Percentiles rank a stretch among this genome's conserved stretches.
phyloP scores from a whole-genome alignment of 2,329 filamentous ascomycete genomes.

The Xylariaceae sp. region DNA sequence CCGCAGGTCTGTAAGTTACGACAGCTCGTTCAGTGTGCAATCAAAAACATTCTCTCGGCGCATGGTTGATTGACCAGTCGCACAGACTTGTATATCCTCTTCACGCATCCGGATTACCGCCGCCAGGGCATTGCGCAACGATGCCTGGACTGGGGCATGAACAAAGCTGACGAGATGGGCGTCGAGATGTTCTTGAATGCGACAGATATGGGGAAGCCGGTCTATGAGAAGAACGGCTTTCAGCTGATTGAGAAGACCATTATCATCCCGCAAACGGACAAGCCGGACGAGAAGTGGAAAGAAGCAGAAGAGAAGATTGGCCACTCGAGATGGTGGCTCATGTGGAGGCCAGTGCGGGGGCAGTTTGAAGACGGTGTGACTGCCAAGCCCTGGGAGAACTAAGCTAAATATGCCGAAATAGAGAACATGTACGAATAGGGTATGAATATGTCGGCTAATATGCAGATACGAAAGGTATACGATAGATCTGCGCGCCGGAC shows the following conservation, averaged over 20 bases:
- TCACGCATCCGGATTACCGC: slow-evolving; percentile 24
- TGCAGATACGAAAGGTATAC: too few species aligned
- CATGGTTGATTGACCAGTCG: neutral
- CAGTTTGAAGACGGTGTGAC: neutral
- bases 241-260: slow-evolving; percentile 23
- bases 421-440: too few species aligned
- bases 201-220: slow-evolving; percentile 18
- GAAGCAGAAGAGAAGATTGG: slow-evolving; percentile 37
- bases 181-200: slow-evolving; percentile 26
- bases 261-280: slow-evolving; percentile 19
- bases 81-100: slow-evolving; percentile 17
- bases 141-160: slow-evolving; percentile 25
- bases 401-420: neutral
- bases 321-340: slow-evolving; percentile 24
- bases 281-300: slow-evolving; percentile 25
- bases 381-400: neutral
- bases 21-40: too few species aligned
- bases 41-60: neutral
- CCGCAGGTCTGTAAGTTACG: slow-evolving; percentile 24
- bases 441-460: too few species aligned
- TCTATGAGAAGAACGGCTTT: slow-evolving; percentile 24
- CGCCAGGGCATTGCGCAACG: slow-evolving; percentile 22
- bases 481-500: too few species aligned
- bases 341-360: slow-evolving; percentile 12
- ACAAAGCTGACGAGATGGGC: slow-evolving; percentile 22